phyloP scores from a whole-genome alignment of 2,329 filamentous ascomycete genomes.

The Hypoxylon sp. region DNA sequence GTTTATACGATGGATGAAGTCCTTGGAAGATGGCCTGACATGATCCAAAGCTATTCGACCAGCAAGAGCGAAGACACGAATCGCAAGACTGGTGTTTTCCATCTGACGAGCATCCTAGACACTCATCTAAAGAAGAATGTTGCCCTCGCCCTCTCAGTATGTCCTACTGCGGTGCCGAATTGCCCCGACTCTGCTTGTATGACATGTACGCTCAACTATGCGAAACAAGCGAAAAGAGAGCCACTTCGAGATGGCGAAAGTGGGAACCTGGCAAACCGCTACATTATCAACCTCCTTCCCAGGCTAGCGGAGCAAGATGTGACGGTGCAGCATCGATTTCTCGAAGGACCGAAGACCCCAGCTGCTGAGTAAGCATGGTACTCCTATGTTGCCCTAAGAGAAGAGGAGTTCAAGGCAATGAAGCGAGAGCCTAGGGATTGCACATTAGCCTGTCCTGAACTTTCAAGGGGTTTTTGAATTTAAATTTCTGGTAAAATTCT shows the following conservation, averaged over 20 bases:
- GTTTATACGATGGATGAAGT: constrained; percentile 10
- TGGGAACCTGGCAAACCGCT: not conserved
- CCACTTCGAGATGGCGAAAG: not conserved
- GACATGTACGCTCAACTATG: not conserved
- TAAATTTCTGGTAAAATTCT: not conserved
- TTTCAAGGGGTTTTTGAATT: not conserved
- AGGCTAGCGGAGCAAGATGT: not conserved
- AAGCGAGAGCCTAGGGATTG: too few species aligned
- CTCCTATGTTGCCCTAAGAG: too few species aligned
- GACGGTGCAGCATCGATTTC: not conserved
- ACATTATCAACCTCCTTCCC: constrained; percentile 9
- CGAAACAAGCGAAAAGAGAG: not conserved
- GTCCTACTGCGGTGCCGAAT: constrained; percentile 1
- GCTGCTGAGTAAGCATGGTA: not conserved
- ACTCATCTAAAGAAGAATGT: constrained; percentile 7
- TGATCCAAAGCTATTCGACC: not conserved
- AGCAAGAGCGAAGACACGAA: not conserved
- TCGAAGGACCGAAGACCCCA: not conserved
- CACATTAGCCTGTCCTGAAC: not conserved
- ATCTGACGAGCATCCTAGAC: not conserved
- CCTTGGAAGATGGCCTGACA: constrained; percentile 3
- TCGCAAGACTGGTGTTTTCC: not conserved
- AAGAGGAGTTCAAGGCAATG: too few species aligned
- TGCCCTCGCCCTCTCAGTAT: constrained; percentile 5
- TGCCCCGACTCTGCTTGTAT: not conserved